A percentile compares a stretch with the other conserved stretches of the same genome.
Conservation (phyloP, 106 monocot species). For the Dioscorea zingiberensis region DNA sequence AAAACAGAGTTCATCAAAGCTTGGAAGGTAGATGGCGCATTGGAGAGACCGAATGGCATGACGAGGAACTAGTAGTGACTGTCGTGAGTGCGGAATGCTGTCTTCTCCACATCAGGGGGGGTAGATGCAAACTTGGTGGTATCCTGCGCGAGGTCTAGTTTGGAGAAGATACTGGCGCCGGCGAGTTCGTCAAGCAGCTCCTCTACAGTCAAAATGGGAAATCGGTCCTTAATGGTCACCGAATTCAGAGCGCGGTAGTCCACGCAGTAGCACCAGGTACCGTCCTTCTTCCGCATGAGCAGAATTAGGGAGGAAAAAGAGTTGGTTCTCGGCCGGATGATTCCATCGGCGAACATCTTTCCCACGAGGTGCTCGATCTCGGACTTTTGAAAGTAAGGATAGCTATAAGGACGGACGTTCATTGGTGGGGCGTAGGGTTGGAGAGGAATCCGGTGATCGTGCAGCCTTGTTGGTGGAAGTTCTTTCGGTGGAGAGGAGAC, state of each 20-base stretch:
- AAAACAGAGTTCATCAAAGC: too few species aligned
- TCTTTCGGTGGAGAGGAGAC: not conserved
- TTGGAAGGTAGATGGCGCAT: too few species aligned
- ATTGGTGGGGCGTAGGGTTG: not conserved
- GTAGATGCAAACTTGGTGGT: conserved; percentile 14
- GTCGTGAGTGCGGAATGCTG: too few species aligned
- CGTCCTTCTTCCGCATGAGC: conserved; percentile 10
- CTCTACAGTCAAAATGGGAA: conserved; percentile 5
- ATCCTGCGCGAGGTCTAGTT: conserved; percentile 13
- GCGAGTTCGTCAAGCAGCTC: conserved; percentile 10
- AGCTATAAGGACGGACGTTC: not conserved
- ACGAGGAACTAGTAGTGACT: too few species aligned
- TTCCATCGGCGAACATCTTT: not conserved
- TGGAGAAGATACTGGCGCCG: conserved; percentile 12
- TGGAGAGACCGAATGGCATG: too few species aligned
- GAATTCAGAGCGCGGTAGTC: conserved; percentile 10
- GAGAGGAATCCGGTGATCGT: not conserved
- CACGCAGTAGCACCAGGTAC: conserved; percentile 11
- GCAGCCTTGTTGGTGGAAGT: not conserved
- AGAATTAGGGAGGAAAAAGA: not conserved
- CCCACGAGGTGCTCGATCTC: not conserved
- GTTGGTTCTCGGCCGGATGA: not conserved
- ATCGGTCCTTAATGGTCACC: conserved; percentile 2
- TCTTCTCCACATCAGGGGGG: conserved; percentile 6
- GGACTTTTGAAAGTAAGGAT: not conserved